These are phyloP conservation scores for Chlorencoelia australis DNA, from an alignment of 2,329 filamentous ascomycete genomes.

Conservation along the genomic window DNA sequence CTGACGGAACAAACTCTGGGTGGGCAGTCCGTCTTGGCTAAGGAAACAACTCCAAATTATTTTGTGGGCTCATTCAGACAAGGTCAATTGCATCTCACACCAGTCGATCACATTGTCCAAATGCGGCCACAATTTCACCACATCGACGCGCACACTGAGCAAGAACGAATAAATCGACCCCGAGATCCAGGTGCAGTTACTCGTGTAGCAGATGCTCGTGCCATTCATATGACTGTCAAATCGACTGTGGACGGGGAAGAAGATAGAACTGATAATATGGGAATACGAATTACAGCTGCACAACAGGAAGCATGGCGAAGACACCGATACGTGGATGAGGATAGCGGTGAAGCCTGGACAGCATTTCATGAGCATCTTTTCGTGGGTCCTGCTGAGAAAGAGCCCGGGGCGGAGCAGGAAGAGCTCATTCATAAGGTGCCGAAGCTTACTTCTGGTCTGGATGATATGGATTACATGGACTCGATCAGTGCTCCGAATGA, in stretches of 20 bases:
- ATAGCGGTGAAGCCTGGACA: slow-evolving; percentile 64
- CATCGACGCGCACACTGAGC: slow-evolving; percentile 73
- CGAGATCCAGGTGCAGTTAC: slow-evolving; percentile 25
- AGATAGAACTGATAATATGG: slow-evolving; percentile 60
- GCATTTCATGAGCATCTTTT: slow-evolving; percentile 68
- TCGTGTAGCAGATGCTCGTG: slow-evolving; percentile 47
- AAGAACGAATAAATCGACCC: slow-evolving; percentile 36
- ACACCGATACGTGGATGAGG: slow-evolving; percentile 74
- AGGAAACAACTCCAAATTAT: slow-evolving; percentile 54
- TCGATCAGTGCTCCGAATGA: slow-evolving; percentile 44
- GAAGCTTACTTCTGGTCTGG: slow-evolving; percentile 41
- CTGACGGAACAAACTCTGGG: slow-evolving; percentile 76
- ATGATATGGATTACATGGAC: slow-evolving; percentile 51
- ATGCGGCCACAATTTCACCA: slow-evolving; percentile 89
- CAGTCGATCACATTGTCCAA: slow-evolving; percentile 72
- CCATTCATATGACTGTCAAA: slow-evolving; percentile 83
- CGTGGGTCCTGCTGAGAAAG: slow-evolving; percentile 12
- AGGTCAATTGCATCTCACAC: slow-evolving; percentile 76
- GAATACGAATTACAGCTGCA: slow-evolving; percentile 63
- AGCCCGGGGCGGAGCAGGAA: slow-evolving; percentile 8
- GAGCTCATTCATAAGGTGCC: slow-evolving; percentile 17
- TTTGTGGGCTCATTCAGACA: slow-evolving; percentile 89
- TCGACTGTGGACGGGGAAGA: slow-evolving; percentile 57
- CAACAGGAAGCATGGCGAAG: slow-evolving; percentile 75
- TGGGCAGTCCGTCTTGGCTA: slow-evolving; percentile 61